These are phyloP conservation scores for Ambrosiella beaveri DNA, from an alignment of 2,329 filamentous ascomycete species.

Conservation along the genomic window DNA sequence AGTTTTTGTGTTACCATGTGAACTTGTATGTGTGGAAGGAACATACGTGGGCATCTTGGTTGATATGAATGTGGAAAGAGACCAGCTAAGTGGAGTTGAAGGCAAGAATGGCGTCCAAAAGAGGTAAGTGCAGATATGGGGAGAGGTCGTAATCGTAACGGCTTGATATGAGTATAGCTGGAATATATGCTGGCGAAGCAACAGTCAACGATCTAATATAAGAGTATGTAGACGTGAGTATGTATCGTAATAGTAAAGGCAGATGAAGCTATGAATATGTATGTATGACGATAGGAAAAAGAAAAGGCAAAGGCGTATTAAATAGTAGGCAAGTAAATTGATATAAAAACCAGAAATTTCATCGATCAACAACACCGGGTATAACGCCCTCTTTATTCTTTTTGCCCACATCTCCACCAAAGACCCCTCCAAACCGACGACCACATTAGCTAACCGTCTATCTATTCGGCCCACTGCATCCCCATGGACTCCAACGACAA, in stretches of 20 bases:
- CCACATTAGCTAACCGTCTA: not conserved
- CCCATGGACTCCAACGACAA: not conserved
- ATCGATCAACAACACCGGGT: not conserved
- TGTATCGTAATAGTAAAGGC: not conserved
- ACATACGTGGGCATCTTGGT: slow-evolving; percentile 17
- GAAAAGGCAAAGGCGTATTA: not conserved
- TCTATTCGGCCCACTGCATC: not conserved
- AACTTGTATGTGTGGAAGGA: not conserved
- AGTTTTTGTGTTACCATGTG: slow-evolving; percentile 1
- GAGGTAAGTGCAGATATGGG: not conserved
- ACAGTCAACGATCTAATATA: not conserved
- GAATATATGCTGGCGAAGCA: not conserved
- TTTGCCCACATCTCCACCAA: not conserved
- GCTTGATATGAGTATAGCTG: not conserved
- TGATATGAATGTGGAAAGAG: slow-evolving; percentile 1
- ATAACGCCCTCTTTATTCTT: not conserved
- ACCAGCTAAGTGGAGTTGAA: slow-evolving; percentile 2
- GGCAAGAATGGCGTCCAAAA: not conserved
- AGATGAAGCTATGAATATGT: not conserved
- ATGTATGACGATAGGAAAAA: not conserved
- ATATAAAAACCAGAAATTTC: not conserved
- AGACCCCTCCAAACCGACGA: not conserved
- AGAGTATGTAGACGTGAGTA: not conserved
- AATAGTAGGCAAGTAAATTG: not conserved
- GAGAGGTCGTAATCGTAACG: not conserved